Evolutionary conservation across 768 basidiomycete genomes (phyloP), one percentile per base, ranked within the genome.

Genomic region (Leccinum olivaceopallidum): DNA sequence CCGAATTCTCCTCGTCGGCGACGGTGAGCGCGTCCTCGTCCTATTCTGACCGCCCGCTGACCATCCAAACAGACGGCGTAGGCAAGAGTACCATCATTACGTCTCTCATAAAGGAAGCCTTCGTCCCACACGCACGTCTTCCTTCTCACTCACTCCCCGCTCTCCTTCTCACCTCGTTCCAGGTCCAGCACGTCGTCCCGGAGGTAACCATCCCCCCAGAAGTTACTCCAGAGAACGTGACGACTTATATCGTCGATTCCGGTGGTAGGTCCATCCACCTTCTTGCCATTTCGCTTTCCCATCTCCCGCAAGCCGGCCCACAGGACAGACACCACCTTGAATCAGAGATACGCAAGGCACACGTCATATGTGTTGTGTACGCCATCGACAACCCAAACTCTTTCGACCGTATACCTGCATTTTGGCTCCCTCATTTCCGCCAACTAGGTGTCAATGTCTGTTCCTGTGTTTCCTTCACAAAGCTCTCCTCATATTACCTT

Each of bases 51-150:
- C 55, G 8, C 24, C 4, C 55, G 13, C 55, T 64, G 49, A 60
- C 53, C 44, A 57, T 56, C 56, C 42, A n/a, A 10, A 37, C 73
- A 98, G 95, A 96, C 81, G 93, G 92, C 65, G 96, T 98, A 68
- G 96, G 96, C 65, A 99, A 99, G 81, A 95, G 94, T 74, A 95
- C 94, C 51, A 95, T 98, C 71, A 87, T 98, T 72, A 97, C 94
- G 20, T 94, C 94, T 37, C 83, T 98, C 72, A 98, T 99, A 77
- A 98, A 98, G 74, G 94, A 96, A 75, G 88, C 91, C 34, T 97
- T 90, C 73, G 91, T 98, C 55, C 79, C 90, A 44, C 91, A 95
- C 77, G 95, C 95, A 75, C 64, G 82, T 71, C 47, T 22, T 52
- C 56, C 39, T 26, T 20, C 16, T 47, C 34, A 2, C 51, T 5